Conservation (phyloP, 2,329 filamentous ascomycete genomes). For the Scedosporium minutisporum region DNA sequence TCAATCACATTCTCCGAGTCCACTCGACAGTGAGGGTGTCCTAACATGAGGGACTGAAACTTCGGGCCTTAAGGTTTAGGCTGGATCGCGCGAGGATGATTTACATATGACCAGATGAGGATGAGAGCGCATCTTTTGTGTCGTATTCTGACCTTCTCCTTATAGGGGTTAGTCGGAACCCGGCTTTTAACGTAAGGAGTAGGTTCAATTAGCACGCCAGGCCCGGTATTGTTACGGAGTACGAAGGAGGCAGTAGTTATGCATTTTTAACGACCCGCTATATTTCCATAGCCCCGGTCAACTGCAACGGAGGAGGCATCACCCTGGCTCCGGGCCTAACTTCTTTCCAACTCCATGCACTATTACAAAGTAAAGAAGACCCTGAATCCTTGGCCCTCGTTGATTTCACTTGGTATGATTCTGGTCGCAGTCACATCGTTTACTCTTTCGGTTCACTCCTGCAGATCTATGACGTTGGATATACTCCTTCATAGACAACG, state of each 20-base stretch:
- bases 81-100: neutral
- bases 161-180: neutral
- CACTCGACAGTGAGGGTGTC: neutral
- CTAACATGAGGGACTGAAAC: neutral
- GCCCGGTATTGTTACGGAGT: no score
- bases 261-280: neutral
- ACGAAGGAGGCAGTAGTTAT: no score
- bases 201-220: no score
- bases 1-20: neutral
- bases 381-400: neutral
- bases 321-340: neutral
- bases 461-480: no score
- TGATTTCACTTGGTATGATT: neutral
- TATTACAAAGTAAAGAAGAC: neutral
- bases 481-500: no score
- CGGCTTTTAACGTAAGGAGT: neutral
- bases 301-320: neutral
- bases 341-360: no score
- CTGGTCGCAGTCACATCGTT: neutral
- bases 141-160: neutral
- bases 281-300: neutral
- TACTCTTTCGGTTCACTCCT: no score
- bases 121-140: neutral
- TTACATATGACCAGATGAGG: neutral
- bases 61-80: neutral